Evolutionary conservation across 805 yeast species (phyloP).

Genomic region (Cyberlindnera japonica): DNA sequence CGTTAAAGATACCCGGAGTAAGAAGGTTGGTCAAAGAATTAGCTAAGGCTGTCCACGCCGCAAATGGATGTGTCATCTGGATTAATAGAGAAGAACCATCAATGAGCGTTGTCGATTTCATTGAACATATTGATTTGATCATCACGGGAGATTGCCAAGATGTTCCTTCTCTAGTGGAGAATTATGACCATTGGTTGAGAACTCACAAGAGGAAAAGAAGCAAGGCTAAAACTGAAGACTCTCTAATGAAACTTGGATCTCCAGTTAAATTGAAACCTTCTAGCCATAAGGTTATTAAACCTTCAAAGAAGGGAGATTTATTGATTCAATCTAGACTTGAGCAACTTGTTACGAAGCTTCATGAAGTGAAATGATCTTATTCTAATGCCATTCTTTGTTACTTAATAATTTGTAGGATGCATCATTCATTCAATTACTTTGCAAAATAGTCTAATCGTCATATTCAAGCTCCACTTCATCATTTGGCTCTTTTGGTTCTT

Average conservation of each 20-base stretch:
- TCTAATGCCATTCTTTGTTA: neutral
- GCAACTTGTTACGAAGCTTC: constrained; percentile 20
- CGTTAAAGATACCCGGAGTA: constrained; percentile 77
- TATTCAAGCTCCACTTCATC: constrained; percentile 71
- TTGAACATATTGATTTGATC: constrained; percentile 53
- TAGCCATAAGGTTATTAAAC: too few species aligned
- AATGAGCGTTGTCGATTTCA: constrained; percentile 43
- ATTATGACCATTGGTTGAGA: constrained; percentile 19
- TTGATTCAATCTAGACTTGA: constrained; percentile 23
- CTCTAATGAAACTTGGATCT: too few species aligned
- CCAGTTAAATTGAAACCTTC: too few species aligned
- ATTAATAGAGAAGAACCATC: constrained; percentile 54
- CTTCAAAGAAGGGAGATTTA: constrained; percentile 14
- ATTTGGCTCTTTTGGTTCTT: constrained; percentile 94
- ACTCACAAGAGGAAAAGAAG: constrained; percentile 6
- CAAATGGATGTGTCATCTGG: constrained; percentile 60
- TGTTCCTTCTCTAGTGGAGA: constrained; percentile 36
- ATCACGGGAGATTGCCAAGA: constrained; percentile 66
- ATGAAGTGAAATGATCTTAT: constrained; percentile 17
- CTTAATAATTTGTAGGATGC: constrained; percentile 45
- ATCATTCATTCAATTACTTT: constrained; percentile 67
- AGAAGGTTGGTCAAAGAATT: constrained; percentile 57
- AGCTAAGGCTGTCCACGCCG: constrained; percentile 51
- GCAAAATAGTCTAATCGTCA: constrained; percentile 52
- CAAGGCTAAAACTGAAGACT: too few species aligned